phyloP scores from a whole-genome alignment of 2,329 filamentous ascomycete species.

The Claviceps maximensis region DNA sequence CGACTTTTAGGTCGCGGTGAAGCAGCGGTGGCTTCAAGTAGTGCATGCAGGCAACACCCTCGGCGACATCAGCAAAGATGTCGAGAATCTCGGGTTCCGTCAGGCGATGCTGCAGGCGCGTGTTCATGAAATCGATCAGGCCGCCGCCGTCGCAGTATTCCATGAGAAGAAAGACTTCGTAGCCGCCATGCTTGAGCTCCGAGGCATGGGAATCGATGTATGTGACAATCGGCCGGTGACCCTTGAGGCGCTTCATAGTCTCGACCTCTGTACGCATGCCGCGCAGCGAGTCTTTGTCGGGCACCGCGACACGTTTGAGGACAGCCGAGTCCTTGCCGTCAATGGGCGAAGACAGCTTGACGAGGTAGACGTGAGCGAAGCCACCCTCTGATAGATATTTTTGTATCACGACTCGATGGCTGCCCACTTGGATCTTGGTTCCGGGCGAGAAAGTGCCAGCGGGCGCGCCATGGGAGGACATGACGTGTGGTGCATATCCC shows the following conservation, averaged over 20 bases:
- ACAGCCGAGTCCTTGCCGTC: conserved; percentile 72
- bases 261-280: conserved; percentile 98
- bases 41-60: conserved; percentile 97
- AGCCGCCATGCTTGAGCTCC: conserved; percentile 81
- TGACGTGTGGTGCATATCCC: conserved; percentile 27
- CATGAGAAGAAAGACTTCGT: conserved; percentile 97
- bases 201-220: conserved; percentile 98
- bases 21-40: conserved; percentile 89
- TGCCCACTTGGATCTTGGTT: conserved; percentile 92
- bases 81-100: conserved; percentile 95
- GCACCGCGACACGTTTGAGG: conserved; percentile 88
- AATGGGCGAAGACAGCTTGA: conserved; percentile 66
- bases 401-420: conserved; percentile 84
- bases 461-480: conserved; percentile 26
- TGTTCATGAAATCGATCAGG: conserved; percentile 99
- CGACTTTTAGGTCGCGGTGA: conserved; percentile 92
- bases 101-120: conserved; percentile 83
- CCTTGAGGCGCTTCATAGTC: conserved; percentile 99
- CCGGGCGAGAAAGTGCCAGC: conserved; percentile 82
- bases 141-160: conserved; percentile 92
- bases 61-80: conserved; percentile 91
- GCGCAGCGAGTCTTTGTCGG: conserved; percentile 85
- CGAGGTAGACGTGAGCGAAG: conserved; percentile 96
- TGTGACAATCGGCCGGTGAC: conserved; percentile 88
- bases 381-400: conserved; percentile 97